phyloP scores from a whole-genome alignment of 2,329 filamentous ascomycete genomes.

The Xylaria multiplex region DNA sequence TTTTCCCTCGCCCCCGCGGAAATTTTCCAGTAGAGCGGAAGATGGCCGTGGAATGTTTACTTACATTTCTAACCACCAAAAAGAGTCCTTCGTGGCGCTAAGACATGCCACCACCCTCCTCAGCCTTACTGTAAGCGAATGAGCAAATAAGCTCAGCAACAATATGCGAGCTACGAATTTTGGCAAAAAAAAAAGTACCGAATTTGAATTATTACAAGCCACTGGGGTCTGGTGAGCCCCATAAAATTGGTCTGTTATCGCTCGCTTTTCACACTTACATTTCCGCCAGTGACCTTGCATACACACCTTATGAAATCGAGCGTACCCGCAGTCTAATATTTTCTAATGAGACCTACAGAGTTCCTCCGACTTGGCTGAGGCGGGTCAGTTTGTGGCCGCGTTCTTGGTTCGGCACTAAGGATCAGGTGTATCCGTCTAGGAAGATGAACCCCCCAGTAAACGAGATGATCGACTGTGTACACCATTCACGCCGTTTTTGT shows the following conservation, averaged over 20 bases:
- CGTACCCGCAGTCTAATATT: constrained; percentile 17
- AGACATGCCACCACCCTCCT: constrained; percentile 1
- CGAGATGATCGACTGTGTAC: constrained; percentile 8
- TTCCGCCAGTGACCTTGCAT: constrained; percentile 24
- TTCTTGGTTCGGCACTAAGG: constrained; percentile 26
- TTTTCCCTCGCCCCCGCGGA: not conserved
- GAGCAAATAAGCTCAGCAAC: constrained; percentile 9
- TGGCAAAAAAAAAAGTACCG: not conserved
- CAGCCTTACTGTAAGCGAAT: constrained; percentile 23
- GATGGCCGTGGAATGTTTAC: not conserved
- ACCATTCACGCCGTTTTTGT: constrained; percentile 2
- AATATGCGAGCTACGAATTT: constrained; percentile 16
- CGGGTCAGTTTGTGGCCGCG: constrained; percentile 5
- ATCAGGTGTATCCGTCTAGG: constrained; percentile 18
- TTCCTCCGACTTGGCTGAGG: constrained; percentile 29
- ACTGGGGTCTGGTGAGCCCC: constrained; percentile 6
- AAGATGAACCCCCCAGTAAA: not conserved
- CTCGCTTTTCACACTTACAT: constrained; percentile 11
- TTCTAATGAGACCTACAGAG: constrained; percentile 1
- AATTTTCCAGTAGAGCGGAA: not conserved
- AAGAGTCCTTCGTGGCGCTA: not conserved
- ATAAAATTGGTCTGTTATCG: constrained; percentile 11
- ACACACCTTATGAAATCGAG: constrained; percentile 5
- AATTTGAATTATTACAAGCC: constrained; percentile 21
- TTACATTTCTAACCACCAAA: not conserved